phyloP scores from a whole-genome alignment of 2,329 filamentous ascomycete genomes.

The Sclerotinia spermophila region DNA sequence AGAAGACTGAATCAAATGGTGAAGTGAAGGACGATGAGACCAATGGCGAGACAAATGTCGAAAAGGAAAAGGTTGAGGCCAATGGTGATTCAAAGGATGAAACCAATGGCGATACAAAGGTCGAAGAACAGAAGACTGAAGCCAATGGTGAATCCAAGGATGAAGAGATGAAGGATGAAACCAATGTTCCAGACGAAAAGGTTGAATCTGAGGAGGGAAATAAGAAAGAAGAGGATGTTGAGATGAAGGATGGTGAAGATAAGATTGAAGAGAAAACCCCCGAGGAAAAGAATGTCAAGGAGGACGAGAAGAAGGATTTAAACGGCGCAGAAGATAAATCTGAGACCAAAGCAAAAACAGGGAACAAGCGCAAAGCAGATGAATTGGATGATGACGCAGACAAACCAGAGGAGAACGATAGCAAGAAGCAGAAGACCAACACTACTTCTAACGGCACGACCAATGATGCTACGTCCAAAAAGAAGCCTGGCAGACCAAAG shows the following conservation, averaged over 20 bases:
- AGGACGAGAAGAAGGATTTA: conserved; percentile 28
- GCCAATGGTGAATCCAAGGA: conserved; percentile 25
- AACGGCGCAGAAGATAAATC: conserved; percentile 12
- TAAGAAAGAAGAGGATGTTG: conserved; percentile 22
- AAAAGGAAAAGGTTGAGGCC: conserved; percentile 25
- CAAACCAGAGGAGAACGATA: conserved; percentile 22
- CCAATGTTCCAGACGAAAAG: conserved; percentile 22
- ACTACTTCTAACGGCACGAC: conserved; percentile 16
- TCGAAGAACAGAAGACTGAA: conserved; percentile 22
- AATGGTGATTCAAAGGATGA: conserved; percentile 18
- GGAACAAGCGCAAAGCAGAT: conserved; percentile 33
- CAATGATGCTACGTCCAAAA: conserved; percentile 26
- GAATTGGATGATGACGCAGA: conserved; percentile 24
- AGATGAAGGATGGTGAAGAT: conserved; percentile 17
- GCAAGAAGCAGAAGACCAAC: conserved; percentile 28
- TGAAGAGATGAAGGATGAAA: conserved; percentile 22
- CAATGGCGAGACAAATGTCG: conserved; percentile 24
- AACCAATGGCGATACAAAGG: conserved; percentile 24
- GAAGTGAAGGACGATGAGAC: conserved; percentile 29
- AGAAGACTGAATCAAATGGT: conserved; percentile 42
- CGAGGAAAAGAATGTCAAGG: conserved; percentile 30
- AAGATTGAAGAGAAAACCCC: conserved; percentile 26
- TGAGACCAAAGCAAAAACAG: conserved; percentile 22
- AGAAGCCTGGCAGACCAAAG: conserved; percentile 32
- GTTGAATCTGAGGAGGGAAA: conserved; percentile 23